phyloP scores from a whole-genome alignment of 441 rosid species.

The Adansonia gregorii region DNA sequence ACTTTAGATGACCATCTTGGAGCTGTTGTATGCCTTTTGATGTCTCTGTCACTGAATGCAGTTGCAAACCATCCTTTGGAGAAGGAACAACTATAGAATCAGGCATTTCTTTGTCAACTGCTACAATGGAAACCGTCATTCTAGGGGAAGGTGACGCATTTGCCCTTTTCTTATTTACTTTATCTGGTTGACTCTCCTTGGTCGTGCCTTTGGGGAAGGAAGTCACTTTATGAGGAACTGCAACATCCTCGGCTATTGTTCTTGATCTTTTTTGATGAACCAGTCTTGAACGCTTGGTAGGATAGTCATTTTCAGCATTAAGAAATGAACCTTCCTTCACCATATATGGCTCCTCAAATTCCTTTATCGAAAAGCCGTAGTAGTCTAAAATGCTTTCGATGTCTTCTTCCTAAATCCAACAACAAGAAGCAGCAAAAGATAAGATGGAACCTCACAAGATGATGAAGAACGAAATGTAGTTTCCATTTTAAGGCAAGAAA shows the following conservation, averaged over 20 bases:
- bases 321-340: constrained; percentile 89
- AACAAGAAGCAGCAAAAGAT: constrained; percentile 39
- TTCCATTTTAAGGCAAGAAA: constrained; percentile 27
- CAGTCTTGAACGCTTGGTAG: constrained; percentile 83
- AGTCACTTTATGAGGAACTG: constrained; percentile 38
- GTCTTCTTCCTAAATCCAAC: constrained; percentile 74
- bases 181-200: constrained; percentile 40
- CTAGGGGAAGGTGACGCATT: constrained; percentile 41
- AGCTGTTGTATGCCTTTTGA: constrained; percentile 39
- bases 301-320: constrained; percentile 74
- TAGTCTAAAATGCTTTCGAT: constrained; percentile 64
- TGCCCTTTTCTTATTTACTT: constrained; percentile 38
- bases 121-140: constrained; percentile 39
- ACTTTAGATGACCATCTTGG: constrained; percentile 36
- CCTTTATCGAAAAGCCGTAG: constrained; percentile 79
- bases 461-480: constrained; percentile 11
- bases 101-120: constrained; percentile 50
- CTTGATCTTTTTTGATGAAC: constrained; percentile 77
- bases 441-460: constrained; percentile 20
- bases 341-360: constrained; percentile 88
- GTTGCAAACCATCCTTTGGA: constrained; percentile 40
- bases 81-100: constrained; percentile 45
- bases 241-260: constrained; percentile 70
- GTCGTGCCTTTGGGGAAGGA: constrained; percentile 41
- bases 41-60: constrained; percentile 37